Evolutionary conservation across 805 yeast species (phyloP), one percentile per base, ranked within the genome.

Genomic region (Scheffersomyces ergatensis): DNA sequence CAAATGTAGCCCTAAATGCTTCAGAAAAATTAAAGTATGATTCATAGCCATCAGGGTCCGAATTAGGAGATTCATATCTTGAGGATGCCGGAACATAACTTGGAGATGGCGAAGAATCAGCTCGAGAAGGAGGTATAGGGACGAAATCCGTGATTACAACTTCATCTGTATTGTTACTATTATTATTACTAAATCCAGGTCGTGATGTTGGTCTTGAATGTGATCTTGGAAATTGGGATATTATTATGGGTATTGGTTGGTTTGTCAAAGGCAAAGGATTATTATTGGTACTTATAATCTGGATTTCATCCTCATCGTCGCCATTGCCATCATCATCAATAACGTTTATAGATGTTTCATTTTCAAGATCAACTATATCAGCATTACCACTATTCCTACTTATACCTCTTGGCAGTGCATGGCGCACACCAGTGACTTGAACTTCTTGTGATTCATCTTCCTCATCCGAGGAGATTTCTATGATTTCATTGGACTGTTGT

Each of bases 101-200:
- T 6, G 24, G 24, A 7, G 24, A 21, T 7, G 24, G 9, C 6
- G 9, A 7, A 7, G 24, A 21, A n/a, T n/a, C n/a, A 21, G 24
- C 9, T 21, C 24, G 6, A 21, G 6, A 7, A 21, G 24, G 6
- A 3, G 36, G 41, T 12, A 49, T 34, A 12, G 58, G 55, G 13
- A 59, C 42, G 34, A 56, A 61, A 36, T 56, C 51, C 13, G 57
- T 31, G 16, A 58, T 51, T 43, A 55, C 46, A 9, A 58, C 42
- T 17, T 57, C 62, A 34, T 55, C 53, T 16, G 41, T 47, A 30
- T 6, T 24, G 21, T 35, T 52, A 23, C 23, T 46, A 39, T n/a
- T 46, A 31, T 9, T 42, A 21, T 24, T 29, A 37, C 20, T 46
- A 34, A 15, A 8, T 14, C 15, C 6, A 4, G 35, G 16, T 16